phyloP scores from a whole-genome alignment of 2,329 filamentous ascomycete genomes.

The Calonectria pseudoturangicola region DNA sequence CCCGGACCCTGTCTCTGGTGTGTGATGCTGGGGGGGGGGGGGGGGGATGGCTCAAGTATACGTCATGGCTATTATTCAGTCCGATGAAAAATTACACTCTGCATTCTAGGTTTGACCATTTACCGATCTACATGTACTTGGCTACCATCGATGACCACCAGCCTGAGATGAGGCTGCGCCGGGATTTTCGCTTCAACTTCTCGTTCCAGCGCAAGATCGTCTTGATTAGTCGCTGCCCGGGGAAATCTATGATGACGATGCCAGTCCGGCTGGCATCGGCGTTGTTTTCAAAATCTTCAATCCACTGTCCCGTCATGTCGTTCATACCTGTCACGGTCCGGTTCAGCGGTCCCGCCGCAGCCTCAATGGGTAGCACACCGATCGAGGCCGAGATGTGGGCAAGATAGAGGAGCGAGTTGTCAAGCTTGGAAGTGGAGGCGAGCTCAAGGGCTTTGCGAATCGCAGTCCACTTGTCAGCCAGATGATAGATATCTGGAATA shows the following conservation, averaged over 20 bases:
- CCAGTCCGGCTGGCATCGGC: conserved; percentile 61
- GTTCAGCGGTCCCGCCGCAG: conserved; percentile 68
- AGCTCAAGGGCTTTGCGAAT: conserved; percentile 63
- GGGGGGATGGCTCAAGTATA: neutral
- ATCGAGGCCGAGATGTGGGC: conserved; percentile 69
- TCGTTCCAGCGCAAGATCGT: conserved; percentile 65
- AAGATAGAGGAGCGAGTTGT: conserved; percentile 64
- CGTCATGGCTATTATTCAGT: neutral
- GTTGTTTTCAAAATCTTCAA: conserved; percentile 57
- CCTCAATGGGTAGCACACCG: conserved; percentile 69
- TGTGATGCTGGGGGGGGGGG: neutral
- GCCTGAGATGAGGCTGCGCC: neutral
- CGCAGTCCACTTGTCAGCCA: conserved; percentile 68
- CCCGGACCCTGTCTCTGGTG: neutral
- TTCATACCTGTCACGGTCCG: conserved; percentile 68
- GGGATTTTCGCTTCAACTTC: conserved; percentile 45
- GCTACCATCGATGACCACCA: conserved; percentile 21
- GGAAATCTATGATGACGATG: conserved; percentile 70
- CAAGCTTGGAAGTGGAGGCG: conserved; percentile 58
- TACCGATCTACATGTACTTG: conserved; percentile 27
- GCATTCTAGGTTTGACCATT: neutral
- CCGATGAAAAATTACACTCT: neutral
- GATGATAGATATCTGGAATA: conserved; percentile 63
- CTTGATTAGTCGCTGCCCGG: conserved; percentile 64
- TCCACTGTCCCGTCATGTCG: conserved; percentile 68